A percentile compares a stretch with the other conserved stretches of the same genome.
Conservation (phyloP, 768 basidiomycete species). For the Ephemerocybe angulata region DNA sequence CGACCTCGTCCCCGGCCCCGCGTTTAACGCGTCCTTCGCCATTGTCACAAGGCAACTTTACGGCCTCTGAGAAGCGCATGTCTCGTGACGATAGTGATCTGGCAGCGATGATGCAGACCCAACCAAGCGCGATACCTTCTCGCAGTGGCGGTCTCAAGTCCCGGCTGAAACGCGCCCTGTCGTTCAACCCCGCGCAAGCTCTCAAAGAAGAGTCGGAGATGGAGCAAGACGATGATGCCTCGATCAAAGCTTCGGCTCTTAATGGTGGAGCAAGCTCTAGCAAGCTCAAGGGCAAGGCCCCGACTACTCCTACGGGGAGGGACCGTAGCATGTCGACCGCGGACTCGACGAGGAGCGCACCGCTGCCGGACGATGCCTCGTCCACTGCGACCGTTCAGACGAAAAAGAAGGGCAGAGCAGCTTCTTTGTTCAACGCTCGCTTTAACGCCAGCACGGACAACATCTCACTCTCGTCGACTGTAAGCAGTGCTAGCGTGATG, state of each 20-base stretch:
- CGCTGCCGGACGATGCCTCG: conserved; percentile 34
- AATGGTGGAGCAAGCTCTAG: conserved; percentile 17
- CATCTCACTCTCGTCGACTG: conserved; percentile 92
- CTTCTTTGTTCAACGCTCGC: conserved; percentile 82
- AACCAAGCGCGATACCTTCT: conserved; percentile 35
- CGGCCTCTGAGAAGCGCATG: conserved; percentile 69
- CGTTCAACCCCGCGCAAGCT: conserved; percentile 44
- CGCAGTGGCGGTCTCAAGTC: conserved; percentile 75
- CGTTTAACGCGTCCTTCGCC: conserved; percentile 60
- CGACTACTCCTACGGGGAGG: conserved; percentile 12
- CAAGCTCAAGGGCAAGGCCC: conserved; percentile 34
- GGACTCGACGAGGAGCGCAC: conserved; percentile 21
- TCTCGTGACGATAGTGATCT: conserved; percentile 75
- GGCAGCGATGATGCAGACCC: conserved; percentile 47
- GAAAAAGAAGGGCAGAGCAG: conserved; percentile 72
- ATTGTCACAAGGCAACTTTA: conserved; percentile 61
- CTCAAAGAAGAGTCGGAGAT: conserved; percentile 53
- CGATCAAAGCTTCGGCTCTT: conserved; percentile 42
- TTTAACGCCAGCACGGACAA: conserved; percentile 89
- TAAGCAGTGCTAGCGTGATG: conserved; percentile 93
- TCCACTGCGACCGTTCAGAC: conserved; percentile 44
- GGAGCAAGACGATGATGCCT: conserved; percentile 31
- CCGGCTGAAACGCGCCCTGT: conserved; percentile 67
- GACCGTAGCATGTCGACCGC: conserved; percentile 18
- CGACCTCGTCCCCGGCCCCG: conserved; percentile 23